Percentiles rank a stretch among this genome's conserved stretches.
phyloP scores from a whole-genome alignment of 2,329 filamentous ascomycete species.

The Xylariaceae sp. region DNA sequence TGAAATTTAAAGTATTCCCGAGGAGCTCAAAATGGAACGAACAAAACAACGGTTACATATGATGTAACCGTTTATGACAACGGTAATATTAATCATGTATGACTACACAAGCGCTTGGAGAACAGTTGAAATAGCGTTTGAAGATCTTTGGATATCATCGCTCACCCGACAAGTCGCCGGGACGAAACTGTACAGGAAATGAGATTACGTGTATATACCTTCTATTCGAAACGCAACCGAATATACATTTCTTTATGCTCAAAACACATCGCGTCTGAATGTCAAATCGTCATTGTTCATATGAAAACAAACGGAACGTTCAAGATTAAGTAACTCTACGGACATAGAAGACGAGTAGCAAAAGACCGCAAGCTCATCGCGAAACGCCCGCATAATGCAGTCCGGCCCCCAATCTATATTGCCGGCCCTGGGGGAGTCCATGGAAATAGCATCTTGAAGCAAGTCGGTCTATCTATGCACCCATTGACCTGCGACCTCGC shows the following conservation, averaged over 20 bases:
- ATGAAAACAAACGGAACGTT: neutral
- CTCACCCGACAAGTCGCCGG: neutral
- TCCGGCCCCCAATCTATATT: constrained; percentile 12
- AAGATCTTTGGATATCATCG: neutral
- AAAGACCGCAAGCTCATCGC: constrained; percentile 13
- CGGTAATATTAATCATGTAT: constrained; percentile 39
- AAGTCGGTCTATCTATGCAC: neutral
- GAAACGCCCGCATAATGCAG: constrained; percentile 28
- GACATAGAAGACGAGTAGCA: constrained; percentile 9
- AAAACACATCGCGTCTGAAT: too few species aligned
- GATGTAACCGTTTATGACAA: constrained; percentile 27
- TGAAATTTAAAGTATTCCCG: neutral
- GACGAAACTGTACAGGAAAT: neutral
- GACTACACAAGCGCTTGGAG: constrained; percentile 25
- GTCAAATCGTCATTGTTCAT: neutral
- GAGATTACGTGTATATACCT: neutral
- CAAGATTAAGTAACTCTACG: constrained; percentile 10
- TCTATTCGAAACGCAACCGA: neutral
- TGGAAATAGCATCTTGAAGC: neutral
- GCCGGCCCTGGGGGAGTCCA: constrained; percentile 3
- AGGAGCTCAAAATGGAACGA: neutral
- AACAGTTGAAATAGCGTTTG: neutral
- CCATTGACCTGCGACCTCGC: neutral
- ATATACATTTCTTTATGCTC: neutral
- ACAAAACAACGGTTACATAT: constrained; percentile 14